Evolutionary conservation across 352 stramenopile genomes (phyloP).

Genomic region (Phytophthora lateralis): DNA sequence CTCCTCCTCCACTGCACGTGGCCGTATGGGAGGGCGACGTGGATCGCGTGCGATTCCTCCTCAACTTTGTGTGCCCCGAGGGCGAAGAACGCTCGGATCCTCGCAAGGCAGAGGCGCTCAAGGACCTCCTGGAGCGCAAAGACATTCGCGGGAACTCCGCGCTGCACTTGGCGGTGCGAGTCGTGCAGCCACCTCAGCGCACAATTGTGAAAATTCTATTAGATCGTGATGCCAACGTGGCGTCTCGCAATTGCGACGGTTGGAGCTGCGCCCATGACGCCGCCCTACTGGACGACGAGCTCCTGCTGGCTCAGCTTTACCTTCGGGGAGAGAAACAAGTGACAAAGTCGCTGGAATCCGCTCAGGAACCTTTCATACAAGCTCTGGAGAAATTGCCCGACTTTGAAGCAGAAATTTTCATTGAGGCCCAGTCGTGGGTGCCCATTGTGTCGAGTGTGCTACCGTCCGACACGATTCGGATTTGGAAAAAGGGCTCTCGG

Average conservation of each 20-base stretch:
- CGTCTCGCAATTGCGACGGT: constrained; percentile 46
- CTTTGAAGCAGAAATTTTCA: constrained; percentile 82
- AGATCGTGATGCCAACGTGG: constrained; percentile 41
- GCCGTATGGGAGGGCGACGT: constrained; percentile 75
- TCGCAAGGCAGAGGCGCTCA: constrained; percentile 20
- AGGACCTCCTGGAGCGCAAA: constrained; percentile 55
- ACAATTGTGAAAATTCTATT: constrained; percentile 67
- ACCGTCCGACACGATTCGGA: constrained; percentile 73
- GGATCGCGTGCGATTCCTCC: constrained; percentile 34
- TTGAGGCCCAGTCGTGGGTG: constrained; percentile 84
- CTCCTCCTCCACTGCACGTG: constrained; percentile 55
- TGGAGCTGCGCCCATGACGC: constrained; percentile 84
- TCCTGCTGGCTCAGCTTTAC: constrained; percentile 72
- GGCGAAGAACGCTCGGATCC: constrained; percentile 12
- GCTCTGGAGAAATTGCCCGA: constrained; percentile 74
- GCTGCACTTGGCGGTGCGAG: constrained; percentile 72
- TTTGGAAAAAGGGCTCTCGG: constrained; percentile 73
- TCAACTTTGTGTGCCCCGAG: constrained; percentile 30
- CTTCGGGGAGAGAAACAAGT: constrained; percentile 67
- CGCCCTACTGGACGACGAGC: constrained; percentile 77
- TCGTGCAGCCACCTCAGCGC: constrained; percentile 66
- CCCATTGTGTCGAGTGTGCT: constrained; percentile 80
- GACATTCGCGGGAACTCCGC: constrained; percentile 72
- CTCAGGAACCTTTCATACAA: constrained; percentile 61
- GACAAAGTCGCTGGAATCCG: constrained; percentile 44